Base-by-base conservation (phyloP, 1,139 yeast genomes). In the Geotrichum candidum region DNA sequence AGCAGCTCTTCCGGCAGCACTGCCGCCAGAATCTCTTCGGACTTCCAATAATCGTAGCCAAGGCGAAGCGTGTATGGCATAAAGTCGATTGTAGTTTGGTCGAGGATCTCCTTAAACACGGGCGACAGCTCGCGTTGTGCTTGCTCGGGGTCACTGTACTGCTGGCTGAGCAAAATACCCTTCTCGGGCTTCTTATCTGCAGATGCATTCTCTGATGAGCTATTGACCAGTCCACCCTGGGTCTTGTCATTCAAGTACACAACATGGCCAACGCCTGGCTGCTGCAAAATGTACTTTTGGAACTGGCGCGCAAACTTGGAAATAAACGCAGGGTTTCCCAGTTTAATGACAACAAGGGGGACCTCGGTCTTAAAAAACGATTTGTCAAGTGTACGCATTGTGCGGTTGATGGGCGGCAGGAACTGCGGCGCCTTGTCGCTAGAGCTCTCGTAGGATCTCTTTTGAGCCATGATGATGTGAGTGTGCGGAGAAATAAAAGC, bases 11-110 rank as follows among this genome's bases (percentile, higher is more conserved):
- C 88, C 0, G 99, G 99, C 58, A 94, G 74, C 1, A 90, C 83
- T 0, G 96, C 84, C 56, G 81, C 77, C 56, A 94, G 78, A 22
- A 94, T 87, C 68, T 94, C 97, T 63, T 94, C 98, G n/a, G 92
- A 80, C 67, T 84, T 86, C 98, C 98, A 94, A 74, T 84, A 90
- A 58, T 83, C 80, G 72, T 94, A 94, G 66, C 80, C 86, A 60
- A 94, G 78, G 0, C 76, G 74, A 65, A 90, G 77, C 2, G 75
- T 77, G 70, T 88, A 85, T 0, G 87, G 84, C 53, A 76, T 74
- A 27, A 88, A 73, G 2, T 73, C 70, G 2, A 85, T 81, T 0
- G 78, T 75, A 53, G 78, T 78, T 51, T 82, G 81, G 25, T 77
- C 68, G 3, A 91, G 74, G 64, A 80, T 79, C 6, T 75, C 73